Evolutionary conservation across 345 rosid genomes (phyloP), one percentile per base, ranked within the genome.

Genomic region (Aurinia saxatilis): DNA sequence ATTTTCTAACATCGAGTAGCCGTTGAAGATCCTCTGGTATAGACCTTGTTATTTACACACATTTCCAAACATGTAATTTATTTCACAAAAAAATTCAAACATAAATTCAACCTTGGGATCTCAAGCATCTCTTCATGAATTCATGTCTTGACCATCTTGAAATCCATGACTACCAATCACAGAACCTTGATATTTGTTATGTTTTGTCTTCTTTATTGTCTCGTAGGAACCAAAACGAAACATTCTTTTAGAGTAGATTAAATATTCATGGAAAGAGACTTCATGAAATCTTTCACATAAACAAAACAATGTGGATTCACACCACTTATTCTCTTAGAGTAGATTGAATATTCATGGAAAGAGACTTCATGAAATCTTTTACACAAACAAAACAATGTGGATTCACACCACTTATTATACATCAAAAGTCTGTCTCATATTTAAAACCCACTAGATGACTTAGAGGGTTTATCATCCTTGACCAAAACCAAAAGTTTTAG

Each of bases 111-210:
- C 34, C 30, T 51, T 10, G 19, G 4, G 42, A 17, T 18, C 39
- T 16, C 21, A 6, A 51, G 27, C 48, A 57, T 38, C 64, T 66
- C 23, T 47, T 17, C 63, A 57, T 29, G 49, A 49, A 56, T 10
- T 25, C 42, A 66, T 37, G 57, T 56, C 41, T 37, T 47, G 40
- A 38, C 16, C 33, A 57, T 41, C 27, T 41, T 27, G 63, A 29
- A 41, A 14, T 29, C 11, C 38, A 46, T 46, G 63, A 36, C 23
- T 25, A 2, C 25, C 4, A 4, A 21, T 1, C 25, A n/a, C 8
- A 33, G 8, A 23, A 10, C 30, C 14, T 6, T 12, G 17, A 27
- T 10, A n/a, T 10, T 38, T 39, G 10, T 10, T 44, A 45, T 41
- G 60, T 39, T 41, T 40, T 48, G 47, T 15, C 51, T 37, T 33